A percentile compares a stretch with the other conserved stretches of the same genome.
phyloP scores from a whole-genome alignment of 768 basidiomycete species.

The Zangia roseola region DNA sequence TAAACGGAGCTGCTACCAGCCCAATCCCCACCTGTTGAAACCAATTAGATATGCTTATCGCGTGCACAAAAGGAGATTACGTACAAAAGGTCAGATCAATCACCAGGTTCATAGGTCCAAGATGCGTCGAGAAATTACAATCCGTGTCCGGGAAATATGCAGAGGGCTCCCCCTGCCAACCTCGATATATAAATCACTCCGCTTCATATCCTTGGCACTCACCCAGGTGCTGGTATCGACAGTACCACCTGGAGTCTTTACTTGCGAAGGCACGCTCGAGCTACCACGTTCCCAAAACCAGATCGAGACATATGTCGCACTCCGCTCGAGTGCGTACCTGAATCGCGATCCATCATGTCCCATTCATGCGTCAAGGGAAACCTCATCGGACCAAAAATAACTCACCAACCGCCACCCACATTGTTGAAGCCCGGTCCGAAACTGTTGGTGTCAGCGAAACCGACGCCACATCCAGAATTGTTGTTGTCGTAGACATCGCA shows the following conservation, averaged over 20 bases:
- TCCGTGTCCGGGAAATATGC: conserved; percentile 58
- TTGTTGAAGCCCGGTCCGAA: conserved; percentile 34
- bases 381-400: no score
- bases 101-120: conserved; percentile 59
- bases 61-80: background rate
- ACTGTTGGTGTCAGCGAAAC: conserved; percentile 19
- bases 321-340: conserved; percentile 35
- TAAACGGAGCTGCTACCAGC: conserved; percentile 24
- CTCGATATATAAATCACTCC: background rate
- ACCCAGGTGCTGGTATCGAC: conserved; percentile 28
- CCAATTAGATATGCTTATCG: no score
- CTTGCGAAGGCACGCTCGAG: conserved; percentile 31
- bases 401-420: conserved; percentile 33
- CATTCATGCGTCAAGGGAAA: no score
- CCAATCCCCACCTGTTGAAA: conserved; percentile 26
- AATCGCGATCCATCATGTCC: no score
- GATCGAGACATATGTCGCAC: conserved; percentile 31
- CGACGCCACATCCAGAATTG: conserved; percentile 33
- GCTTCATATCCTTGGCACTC: background rate
- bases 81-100: conserved; percentile 46
- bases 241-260: conserved; percentile 21
- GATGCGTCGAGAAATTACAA: conserved; percentile 56
- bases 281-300: conserved; percentile 39
- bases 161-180: conserved; percentile 49
- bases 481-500: conserved; percentile 24